Base-by-base conservation (phyloP, 495 filamentous ascomycete species). In the Letharia lupina region DNA sequence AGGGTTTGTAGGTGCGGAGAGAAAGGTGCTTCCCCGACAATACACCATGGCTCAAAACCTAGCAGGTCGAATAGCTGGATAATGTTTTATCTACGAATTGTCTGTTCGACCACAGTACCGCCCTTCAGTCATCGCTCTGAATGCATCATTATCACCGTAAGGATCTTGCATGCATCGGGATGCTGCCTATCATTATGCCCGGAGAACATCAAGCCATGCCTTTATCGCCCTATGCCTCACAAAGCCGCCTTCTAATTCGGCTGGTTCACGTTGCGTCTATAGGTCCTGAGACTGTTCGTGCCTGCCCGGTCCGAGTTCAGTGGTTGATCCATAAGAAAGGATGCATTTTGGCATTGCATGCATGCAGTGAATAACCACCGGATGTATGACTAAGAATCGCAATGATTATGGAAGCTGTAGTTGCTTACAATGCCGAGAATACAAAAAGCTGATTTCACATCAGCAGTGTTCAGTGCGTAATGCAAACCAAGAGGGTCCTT, bases 391-490 rank as follows among this genome's bases (percentile, higher is more conserved):
- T 37, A 16, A 44, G 48, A 58, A 60, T 37, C 64, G 63, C 44
- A 60, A 56, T 31, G 59, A 45, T 54, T 65, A 66, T 60, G 58
- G 60, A 61, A 45, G 57, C 64, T 39, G 45, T 54, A 45, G 45
- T 54, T 68, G 64, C 68, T 82, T 88, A 98, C 81, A 98, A 84
- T 77, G 94, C 94, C 67, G 94, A 98, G 80, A 98, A 98, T 73
- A 98, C 95, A 80, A 98, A 98, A 73, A 98, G 86, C 94, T 80
- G 56, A 69, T 33, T 48, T 39, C 16, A 61, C 50, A 18, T 37
- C 54, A 68, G 75, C 68, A 77, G 73, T 63, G 67, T 56, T 39
- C 15, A 3, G 59, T 28, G 42, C 23, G 57, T 20, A 39, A 15
- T 18, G 10, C 61, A 31, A 62, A 23, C 44, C 12, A 65, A 44